Conservation (phyloP, 2,329 filamentous ascomycete genomes). For the Aspergillus amoenus region DNA sequence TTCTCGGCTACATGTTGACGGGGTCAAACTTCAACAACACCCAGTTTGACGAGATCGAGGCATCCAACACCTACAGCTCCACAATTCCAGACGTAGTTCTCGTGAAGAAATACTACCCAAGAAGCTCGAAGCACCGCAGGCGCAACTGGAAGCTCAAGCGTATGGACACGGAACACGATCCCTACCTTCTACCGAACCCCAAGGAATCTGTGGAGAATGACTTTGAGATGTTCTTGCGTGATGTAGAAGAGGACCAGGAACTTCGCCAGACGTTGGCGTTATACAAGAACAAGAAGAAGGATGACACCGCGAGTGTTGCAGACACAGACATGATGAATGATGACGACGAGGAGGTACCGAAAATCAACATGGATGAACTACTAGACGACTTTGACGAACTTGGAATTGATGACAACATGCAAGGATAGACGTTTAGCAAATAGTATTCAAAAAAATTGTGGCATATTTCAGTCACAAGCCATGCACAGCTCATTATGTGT, state of each 20-base stretch:
- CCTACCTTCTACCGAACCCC: conserved; percentile 62
- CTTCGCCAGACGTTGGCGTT: conserved; percentile 78
- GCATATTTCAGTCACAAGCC: neutral
- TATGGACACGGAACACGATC: conserved; percentile 81
- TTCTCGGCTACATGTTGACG: conserved; percentile 87
- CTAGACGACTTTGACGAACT: conserved; percentile 93
- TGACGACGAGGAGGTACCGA: conserved; percentile 65
- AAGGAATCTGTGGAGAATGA: conserved; percentile 85
- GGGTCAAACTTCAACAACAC: conserved; percentile 92
- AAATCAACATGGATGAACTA: conserved; percentile 76
- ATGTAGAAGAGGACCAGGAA: conserved; percentile 94
- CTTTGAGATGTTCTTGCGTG: conserved; percentile 95
- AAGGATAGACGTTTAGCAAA: neutral
- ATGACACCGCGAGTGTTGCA: conserved; percentile 38
- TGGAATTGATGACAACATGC: conserved; percentile 56
- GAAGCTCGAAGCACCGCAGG: conserved; percentile 76
- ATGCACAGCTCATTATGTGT: neutral
- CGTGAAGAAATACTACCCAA: conserved; percentile 94
- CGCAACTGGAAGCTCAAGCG: conserved; percentile 95
- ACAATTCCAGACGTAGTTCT: conserved; percentile 88
- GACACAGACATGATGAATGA: conserved; percentile 58
- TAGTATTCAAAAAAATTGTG: neutral
- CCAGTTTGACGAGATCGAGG: conserved; percentile 79
- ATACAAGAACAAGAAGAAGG: conserved; percentile 67
- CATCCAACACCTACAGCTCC: conserved; percentile 70